A percentile compares a stretch with the other conserved stretches of the same genome.
Evolutionary conservation across 129 eudicot species (phyloP).

Genomic region (Scalesia atractyloides): DNA sequence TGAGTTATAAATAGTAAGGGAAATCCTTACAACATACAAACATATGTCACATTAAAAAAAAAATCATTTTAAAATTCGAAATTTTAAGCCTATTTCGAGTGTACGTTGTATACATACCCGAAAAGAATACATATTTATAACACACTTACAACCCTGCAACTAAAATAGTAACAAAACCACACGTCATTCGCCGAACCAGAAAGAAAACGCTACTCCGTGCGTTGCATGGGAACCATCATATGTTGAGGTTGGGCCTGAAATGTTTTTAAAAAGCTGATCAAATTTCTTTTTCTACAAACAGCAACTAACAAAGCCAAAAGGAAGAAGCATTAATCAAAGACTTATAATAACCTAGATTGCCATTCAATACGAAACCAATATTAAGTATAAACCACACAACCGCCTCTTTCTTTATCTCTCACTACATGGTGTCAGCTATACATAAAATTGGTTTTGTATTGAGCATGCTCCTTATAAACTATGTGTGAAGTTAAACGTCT

Average conservation of each 20-base stretch:
- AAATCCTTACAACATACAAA: neutral
- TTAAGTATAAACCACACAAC: too few relatives aligned
- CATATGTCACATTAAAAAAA: neutral
- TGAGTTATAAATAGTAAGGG: neutral
- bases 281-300: conserved; percentile 19
- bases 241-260: conserved; percentile 54
- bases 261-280: conserved; percentile 6
- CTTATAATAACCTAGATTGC: neutral
- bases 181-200: neutral
- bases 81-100: conserved; percentile 12
- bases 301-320: neutral
- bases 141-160: conserved; percentile 8
- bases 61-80: neutral
- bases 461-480: too few relatives aligned
- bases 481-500: neutral
- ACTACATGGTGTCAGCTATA: too few relatives aligned
- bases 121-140: conserved; percentile 16
- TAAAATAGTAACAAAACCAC: neutral
- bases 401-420: too few relatives aligned
- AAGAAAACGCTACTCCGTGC: conserved; percentile 43
- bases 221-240: conserved; percentile 62
- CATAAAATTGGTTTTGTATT: too few relatives aligned
- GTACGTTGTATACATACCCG: conserved; percentile 11
- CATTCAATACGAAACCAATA: too few relatives aligned
- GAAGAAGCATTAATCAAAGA: neutral